Evolutionary conservation across 176 grass and related monocot species (phyloP), one percentile per base, ranked within the genome.

Genomic region (Phoenix roebelenii): DNA sequence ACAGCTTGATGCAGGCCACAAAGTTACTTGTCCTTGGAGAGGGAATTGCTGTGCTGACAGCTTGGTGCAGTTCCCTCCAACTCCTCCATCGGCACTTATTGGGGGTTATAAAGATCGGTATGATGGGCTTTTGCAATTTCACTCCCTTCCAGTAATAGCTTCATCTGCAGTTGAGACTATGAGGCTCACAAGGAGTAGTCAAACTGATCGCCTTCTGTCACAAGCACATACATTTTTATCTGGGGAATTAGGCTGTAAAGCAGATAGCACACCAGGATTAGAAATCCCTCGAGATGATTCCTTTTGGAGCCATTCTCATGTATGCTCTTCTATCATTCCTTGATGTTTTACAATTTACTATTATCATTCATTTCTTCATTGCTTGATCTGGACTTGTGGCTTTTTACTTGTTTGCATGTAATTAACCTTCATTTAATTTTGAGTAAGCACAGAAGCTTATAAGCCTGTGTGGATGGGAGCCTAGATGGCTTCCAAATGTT

Each of bases 381-480:
- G 49, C 3, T 55, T 12, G 44, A 61, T 59, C 35, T 44, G 35
- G 35, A 44, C 10, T 44, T 44, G 35, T 3, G 10, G 9, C 35
- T 59, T 61, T 60, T 48, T 52, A 35, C 5, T 15, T 79, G n/a
- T 30, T 72, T 82, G 39, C 5, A 49, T 72, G 57, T 32, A 77
- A 7, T 44, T 14, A 44, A 44, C 28, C 49, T 35, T 58, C 15
- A 15, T 73, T 71, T 44, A 44, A 71, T 66, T 55, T 70, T 80
- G 66, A 60, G 61, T 68, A 98, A 87, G 83, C 79, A n/a, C 84
- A 91, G 70, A 98, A 92, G 74, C 81, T 98, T 79, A 98, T 98
- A 74, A 88, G 93, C 64, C 76, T 98, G 32, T 98, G 93, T 81
- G 93, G 93, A 72, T 98, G 93, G 93, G 93, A 98, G 67, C 87